phyloP scores from a whole-genome alignment of 108 stramenopile species.

The Conticribra weissflogii region DNA sequence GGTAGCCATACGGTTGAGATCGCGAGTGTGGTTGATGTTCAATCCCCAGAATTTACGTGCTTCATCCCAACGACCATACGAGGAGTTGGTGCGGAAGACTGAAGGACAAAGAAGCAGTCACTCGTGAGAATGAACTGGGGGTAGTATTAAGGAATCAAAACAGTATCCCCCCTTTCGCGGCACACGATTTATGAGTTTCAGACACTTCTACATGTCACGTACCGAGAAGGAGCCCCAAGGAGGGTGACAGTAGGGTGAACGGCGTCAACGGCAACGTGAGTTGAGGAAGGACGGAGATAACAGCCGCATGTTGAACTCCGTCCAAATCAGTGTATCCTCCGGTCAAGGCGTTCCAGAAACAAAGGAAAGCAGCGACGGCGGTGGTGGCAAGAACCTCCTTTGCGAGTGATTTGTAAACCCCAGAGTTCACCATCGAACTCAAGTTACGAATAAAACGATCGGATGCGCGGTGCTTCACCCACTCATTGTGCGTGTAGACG shows the following conservation, averaged over 20 bases:
- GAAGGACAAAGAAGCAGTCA: no score
- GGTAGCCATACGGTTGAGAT: slow-evolving; percentile 72
- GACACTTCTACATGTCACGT: slow-evolving; percentile 18
- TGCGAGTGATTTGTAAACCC: slow-evolving; percentile 66
- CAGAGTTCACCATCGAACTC: slow-evolving; percentile 44
- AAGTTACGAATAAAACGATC: slow-evolving; percentile 69
- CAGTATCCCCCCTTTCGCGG: no score
- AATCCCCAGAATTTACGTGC: slow-evolving; percentile 84
- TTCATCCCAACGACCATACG: slow-evolving; percentile 85
- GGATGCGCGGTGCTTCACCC: slow-evolving; percentile 67
- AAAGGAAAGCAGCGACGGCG: slow-evolving; percentile 55
- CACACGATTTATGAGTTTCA: not conserved
- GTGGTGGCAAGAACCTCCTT: slow-evolving; percentile 56
- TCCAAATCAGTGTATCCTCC: slow-evolving; percentile 66
- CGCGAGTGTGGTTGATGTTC: slow-evolving; percentile 82
- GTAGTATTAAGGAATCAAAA: no score
- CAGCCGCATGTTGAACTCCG: slow-evolving; percentile 52
- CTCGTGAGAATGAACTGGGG: no score
- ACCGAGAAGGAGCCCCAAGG: slow-evolving; percentile 75
- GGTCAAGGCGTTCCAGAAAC: slow-evolving; percentile 54
- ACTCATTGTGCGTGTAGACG: slow-evolving; percentile 76
- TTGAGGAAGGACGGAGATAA: slow-evolving; percentile 30
- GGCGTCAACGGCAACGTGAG: slow-evolving; percentile 62
- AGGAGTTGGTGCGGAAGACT: slow-evolving; percentile 81
- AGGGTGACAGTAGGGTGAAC: slow-evolving; percentile 70